A percentile compares a stretch with the other conserved stretches of the same genome.
These are phyloP conservation scores for Spirogloea muscicola DNA, from an alignment of 139 green algal species.

Conservation along the genomic window DNA sequence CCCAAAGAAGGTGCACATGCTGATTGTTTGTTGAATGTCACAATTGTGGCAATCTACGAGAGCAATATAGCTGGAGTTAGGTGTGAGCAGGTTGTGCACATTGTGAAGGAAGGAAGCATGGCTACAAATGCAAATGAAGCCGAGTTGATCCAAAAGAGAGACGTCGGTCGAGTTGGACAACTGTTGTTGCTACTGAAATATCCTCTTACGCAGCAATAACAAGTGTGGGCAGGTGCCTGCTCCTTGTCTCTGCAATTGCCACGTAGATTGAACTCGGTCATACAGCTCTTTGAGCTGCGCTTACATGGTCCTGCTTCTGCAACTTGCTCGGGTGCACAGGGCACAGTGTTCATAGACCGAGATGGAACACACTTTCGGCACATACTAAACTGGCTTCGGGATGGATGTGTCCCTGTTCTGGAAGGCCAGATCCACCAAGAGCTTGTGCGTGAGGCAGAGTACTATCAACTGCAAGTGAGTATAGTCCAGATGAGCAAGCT, in stretches of 20 bases:
- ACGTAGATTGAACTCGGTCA: no score
- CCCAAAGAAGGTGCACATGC: slow-evolving; percentile 4
- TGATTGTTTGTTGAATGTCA: background rate
- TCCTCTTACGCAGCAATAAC: no score
- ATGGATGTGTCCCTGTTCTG: slow-evolving; percentile 13
- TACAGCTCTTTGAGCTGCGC: background rate
- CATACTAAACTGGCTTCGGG: slow-evolving; percentile 44
- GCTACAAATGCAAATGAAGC: no score
- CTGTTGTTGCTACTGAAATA: no score
- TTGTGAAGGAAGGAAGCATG: no score
- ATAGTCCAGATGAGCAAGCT: background rate
- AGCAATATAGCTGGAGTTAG: no score
- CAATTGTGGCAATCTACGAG: no score
- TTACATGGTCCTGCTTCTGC: background rate
- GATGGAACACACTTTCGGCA: slow-evolving; percentile 36
- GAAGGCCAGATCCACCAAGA: slow-evolving; percentile 24
- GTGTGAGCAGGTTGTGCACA: no score
- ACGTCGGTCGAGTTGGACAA: no score
- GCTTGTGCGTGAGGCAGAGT: slow-evolving; percentile 34
- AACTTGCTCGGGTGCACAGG: background rate
- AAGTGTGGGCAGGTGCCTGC: no score
- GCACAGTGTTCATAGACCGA: slow-evolving; percentile 36
- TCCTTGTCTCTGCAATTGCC: no score
- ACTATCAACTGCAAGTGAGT: slow-evolving; percentile 28
- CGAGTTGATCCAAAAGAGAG: no score